Base-by-base conservation (phyloP, 2,329 filamentous ascomycete species). In the Stachybotrys elegans region DNA sequence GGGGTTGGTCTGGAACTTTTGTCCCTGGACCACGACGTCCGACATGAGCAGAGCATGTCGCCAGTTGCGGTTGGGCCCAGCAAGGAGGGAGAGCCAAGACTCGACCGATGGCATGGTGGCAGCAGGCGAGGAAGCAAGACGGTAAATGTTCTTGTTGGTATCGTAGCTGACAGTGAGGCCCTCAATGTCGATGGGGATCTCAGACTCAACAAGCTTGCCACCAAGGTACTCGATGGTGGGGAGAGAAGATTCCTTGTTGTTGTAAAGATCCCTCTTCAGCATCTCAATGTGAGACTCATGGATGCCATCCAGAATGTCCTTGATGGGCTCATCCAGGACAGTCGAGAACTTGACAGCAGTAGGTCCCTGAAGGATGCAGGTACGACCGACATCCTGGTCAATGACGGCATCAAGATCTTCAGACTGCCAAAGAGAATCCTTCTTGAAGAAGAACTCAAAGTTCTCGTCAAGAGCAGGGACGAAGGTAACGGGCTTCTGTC, bases 381-480 rank as follows among this genome's bases (percentile, higher is more conserved):
- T 95, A 61, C 94, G 83, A 51, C 89, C 91, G 47, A 98, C 93
- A 62, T 98, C 94, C 68, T 97, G 93, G 55, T 78, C 92, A 48
- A 96, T 91, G 46, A 98, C 91, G 43, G 93, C 93, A 59, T 94
- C 92, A 11, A 98, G 76, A 59, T 98, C 93, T 69, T 98, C 93
- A 1, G 93, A 97, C 70, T 98, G 93, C 93, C 93, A 98, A 7
- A 98, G 79, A 2, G 93, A 98, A 66, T 98, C 93, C 75, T 98
- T 98, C 83, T 98, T 98, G 84, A 98, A 98, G 75, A 89, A 98
- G 71, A 94, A 95, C 63, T 98, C 93, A 54, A 98, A 98, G 63
- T 92, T 95, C 51, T 95, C 90, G 57, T 98, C 93, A 19, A 98
- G 77, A n/a, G 86, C 77, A 5, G 93, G 93, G 22, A 98, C 91